Percentiles rank a stretch among this genome's conserved stretches.
phyloP scores from a whole-genome alignment of 768 basidiomycete species.

The Boletus rubescentipes region DNA sequence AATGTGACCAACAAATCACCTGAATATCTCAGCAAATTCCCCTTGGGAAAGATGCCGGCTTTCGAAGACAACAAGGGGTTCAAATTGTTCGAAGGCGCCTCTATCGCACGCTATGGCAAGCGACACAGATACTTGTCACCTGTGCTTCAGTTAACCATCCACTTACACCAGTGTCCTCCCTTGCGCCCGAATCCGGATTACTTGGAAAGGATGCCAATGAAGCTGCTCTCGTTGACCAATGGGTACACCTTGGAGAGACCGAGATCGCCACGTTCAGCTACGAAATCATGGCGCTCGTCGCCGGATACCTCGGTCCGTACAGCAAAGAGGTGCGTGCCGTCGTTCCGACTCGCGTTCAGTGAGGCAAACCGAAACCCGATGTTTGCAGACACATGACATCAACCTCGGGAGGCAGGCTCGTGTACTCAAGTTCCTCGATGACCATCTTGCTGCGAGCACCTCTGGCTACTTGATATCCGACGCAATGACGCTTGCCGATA shows the following conservation, averaged over 20 bases:
- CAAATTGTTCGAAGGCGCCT: conserved; percentile 27
- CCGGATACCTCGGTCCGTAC: conserved; percentile 21
- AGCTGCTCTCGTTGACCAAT: conserved; percentile 31
- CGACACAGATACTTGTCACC: not conserved
- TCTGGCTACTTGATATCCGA: conserved; percentile 26
- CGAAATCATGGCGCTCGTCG: conserved; percentile 16
- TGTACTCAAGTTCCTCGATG: conserved; percentile 25
- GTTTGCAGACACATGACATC: conserved; percentile 19
- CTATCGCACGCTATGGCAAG: conserved; percentile 31
- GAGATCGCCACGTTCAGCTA: conserved; percentile 27
- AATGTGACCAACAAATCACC: conserved; percentile 25
- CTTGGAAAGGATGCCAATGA: conserved; percentile 23
- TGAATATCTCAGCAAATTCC: conserved; percentile 31
- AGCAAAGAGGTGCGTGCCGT: conserved; percentile 19
- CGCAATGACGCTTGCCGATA: conserved; percentile 26
- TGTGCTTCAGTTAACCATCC: not conserved
- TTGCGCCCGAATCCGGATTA: conserved; percentile 26
- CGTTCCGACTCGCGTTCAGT: not conserved
- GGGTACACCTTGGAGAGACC: conserved; percentile 30
- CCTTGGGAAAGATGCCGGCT: conserved; percentile 28
- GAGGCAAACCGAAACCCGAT: not conserved
- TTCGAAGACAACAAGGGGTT: conserved; percentile 27
- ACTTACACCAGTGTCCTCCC: conserved; percentile 19
- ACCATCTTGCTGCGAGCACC: conserved; percentile 17
- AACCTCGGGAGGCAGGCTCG: conserved; percentile 20